Percentiles rank a stretch among this genome's conserved stretches.
Evolutionary conservation across 2,329 filamentous ascomycete species (phyloP).

Genomic region (Epichloe coenophiala): DNA sequence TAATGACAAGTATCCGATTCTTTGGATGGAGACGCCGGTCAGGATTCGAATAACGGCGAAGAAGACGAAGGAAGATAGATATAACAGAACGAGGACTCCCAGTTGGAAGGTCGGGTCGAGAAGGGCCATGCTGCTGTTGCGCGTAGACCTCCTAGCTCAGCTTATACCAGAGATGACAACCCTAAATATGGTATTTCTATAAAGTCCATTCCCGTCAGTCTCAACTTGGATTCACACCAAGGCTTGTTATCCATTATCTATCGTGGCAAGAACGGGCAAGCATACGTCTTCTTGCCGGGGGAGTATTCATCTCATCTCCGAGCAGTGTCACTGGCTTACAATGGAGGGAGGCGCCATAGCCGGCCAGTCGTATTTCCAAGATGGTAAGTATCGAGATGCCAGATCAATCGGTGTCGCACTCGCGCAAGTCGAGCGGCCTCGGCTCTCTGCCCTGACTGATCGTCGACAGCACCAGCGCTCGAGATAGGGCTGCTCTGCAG

Average conservation of each 20-base stretch:
- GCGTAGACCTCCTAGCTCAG: background rate
- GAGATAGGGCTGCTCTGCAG: background rate
- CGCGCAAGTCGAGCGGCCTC: background rate
- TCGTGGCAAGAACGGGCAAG: background rate
- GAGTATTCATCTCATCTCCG: conserved; percentile 1
- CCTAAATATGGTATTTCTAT: conserved; percentile 1
- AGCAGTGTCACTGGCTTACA: conserved; percentile 1
- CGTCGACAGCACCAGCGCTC: background rate
- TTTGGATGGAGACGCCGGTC: conserved; percentile 90
- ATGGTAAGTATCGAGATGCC: background rate
- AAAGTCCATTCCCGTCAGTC: background rate
- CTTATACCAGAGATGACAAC: background rate
- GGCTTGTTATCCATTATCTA: no score
- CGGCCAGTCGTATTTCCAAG: background rate
- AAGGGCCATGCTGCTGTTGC: conserved; percentile 39
- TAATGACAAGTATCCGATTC: conserved; percentile 84
- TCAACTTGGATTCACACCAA: background rate
- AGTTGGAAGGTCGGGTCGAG: conserved; percentile 71
- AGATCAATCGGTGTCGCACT: background rate
- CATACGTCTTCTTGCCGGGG: background rate
- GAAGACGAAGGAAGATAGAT: conserved; percentile 82
- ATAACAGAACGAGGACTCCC: conserved; percentile 72
- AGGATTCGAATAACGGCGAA: conserved; percentile 87
- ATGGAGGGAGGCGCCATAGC: conserved; percentile 2
- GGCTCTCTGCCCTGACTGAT: background rate